Conservation (phyloP, 2,329 filamentous ascomycete species). For the Xylariaceae sp. region DNA sequence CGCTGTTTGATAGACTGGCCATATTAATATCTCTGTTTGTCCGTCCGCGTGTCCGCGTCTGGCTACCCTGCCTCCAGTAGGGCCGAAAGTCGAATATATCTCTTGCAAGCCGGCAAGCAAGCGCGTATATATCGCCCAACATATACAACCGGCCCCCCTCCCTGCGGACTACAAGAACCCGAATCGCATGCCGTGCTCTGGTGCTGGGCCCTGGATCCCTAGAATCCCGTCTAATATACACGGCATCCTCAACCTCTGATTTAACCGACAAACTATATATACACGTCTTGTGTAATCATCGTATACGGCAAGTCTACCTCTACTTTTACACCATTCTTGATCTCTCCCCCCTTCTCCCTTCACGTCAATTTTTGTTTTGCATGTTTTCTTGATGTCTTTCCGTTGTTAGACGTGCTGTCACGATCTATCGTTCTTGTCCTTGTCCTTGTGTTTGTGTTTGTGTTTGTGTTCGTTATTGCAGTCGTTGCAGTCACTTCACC, state of each 20-base stretch:
- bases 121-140: conserved; percentile 11
- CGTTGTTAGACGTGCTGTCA: background rate
- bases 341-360: background rate
- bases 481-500: background rate
- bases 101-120: conserved; percentile 5
- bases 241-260: conserved; percentile 7
- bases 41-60: conserved; percentile 3
- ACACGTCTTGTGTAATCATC: background rate
- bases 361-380: background rate
- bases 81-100: conserved; percentile 5
- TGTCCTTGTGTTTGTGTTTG: background rate
- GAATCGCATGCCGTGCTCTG: conserved; percentile 12
- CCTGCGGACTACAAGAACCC: conserved; percentile 9
- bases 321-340: background rate
- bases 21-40: background rate
- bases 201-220: conserved; percentile 13
- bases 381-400: background rate
- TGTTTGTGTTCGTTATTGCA: background rate
- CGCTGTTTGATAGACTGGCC: background rate
- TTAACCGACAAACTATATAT: conserved; percentile 1
- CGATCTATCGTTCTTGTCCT: background rate
- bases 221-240: conserved; percentile 18
- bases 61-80: conserved; percentile 8
- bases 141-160: conserved; percentile 13
- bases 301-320: background rate